Evolutionary conservation across 768 basidiomycete species (phyloP).

Genomic region (Scleroderma bovista): DNA sequence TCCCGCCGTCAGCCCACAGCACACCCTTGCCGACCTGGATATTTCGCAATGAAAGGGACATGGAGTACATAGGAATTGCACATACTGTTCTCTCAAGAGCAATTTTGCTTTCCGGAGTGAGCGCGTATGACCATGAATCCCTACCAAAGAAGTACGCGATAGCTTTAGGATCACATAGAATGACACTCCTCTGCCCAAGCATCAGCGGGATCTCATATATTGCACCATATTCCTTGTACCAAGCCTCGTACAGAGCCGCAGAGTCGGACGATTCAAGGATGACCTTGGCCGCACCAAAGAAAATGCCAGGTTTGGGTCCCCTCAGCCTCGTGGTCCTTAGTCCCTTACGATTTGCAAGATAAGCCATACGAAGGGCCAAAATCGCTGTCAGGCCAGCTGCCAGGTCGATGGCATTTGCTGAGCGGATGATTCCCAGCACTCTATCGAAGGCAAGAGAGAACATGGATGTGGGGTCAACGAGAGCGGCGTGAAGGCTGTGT

Average conservation of each 20-base stretch:
- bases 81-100: slow-evolving; percentile 32
- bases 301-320: background rate
- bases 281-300: background rate
- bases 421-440: slow-evolving; percentile 1
- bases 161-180: slow-evolving; percentile 43
- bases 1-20: background rate
- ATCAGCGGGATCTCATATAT: slow-evolving; percentile 35
- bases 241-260: slow-evolving; percentile 32
- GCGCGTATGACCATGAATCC: slow-evolving; percentile 44
- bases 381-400: background rate
- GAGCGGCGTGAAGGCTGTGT: no score
- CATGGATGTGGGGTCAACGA: background rate
- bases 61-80: background rate
- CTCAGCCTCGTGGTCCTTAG: background rate
- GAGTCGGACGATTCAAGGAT: background rate
- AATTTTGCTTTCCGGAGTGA: slow-evolving; percentile 27
- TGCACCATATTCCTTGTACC: slow-evolving; percentile 41
- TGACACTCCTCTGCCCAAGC: slow-evolving; percentile 29
- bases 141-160: slow-evolving; percentile 43
- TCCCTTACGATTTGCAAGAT: background rate
- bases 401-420: background rate
- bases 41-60: slow-evolving; percentile 7
- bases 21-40: slow-evolving; percentile 9
- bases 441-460: background rate
- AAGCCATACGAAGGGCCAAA: background rate